Evolutionary conservation across 768 basidiomycete species (phyloP).

Genomic region (Phlebiopsis flavidoalba): DNA sequence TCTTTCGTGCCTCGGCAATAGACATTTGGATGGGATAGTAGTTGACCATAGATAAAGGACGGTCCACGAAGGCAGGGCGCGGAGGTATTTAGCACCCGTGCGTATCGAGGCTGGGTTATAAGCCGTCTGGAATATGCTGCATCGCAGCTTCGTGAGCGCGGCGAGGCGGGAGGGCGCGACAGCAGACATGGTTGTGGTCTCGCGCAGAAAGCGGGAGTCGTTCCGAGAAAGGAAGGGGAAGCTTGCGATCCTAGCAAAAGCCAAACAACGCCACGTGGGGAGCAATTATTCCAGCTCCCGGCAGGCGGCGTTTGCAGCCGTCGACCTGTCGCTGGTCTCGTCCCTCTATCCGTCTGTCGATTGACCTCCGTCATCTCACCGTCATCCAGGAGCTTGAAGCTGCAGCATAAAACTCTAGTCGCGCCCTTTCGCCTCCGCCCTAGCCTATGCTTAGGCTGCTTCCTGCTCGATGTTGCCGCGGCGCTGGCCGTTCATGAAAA

Average conservation of each 20-base stretch:
- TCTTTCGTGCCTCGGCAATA: slow-evolving; percentile 47
- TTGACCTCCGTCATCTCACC: not conserved
- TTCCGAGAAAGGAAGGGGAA: slow-evolving; percentile 8
- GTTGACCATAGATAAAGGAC: slow-evolving; percentile 69
- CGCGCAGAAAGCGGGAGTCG: not conserved
- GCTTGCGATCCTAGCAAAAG: slow-evolving; percentile 13
- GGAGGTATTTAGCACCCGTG: slow-evolving; percentile 91
- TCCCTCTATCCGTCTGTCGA: not conserved
- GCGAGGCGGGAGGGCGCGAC: slow-evolving; percentile 49
- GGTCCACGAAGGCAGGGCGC: slow-evolving; percentile 78
- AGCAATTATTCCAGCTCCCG: not conserved
- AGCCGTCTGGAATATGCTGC: slow-evolving; percentile 77
- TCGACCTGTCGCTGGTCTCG: not conserved
- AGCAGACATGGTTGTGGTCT: slow-evolving; percentile 20
- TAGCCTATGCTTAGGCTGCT: slow-evolving; percentile 1
- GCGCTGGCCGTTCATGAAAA: not conserved
- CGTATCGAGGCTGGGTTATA: slow-evolving; percentile 81
- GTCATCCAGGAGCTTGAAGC: not conserved
- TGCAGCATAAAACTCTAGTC: not conserved
- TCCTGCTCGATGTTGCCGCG: not conserved
- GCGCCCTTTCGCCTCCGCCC: not conserved
- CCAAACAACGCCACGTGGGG: slow-evolving; percentile 17
- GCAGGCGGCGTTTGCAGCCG: not conserved
- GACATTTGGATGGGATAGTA: slow-evolving; percentile 74
- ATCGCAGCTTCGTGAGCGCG: slow-evolving; percentile 59